Percentiles rank a stretch among this genome's conserved stretches.
phyloP scores from a whole-genome alignment of 2,329 filamentous ascomycete species.

The Paramyrothecium roridum region DNA sequence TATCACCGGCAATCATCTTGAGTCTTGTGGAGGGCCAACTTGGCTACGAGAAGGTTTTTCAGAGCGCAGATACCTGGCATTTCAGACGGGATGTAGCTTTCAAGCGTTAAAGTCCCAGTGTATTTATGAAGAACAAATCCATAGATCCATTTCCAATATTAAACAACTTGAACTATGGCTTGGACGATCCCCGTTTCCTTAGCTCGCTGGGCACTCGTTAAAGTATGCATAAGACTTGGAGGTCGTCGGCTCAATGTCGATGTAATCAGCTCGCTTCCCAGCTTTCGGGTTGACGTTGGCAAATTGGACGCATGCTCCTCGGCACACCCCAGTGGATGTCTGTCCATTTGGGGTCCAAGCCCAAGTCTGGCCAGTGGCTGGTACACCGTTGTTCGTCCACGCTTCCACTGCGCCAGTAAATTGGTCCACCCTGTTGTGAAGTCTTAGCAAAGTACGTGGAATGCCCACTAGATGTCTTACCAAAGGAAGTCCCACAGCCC shows the following conservation, averaged over 20 bases:
- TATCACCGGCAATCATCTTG: conserved; percentile 41
- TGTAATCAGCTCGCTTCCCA: not conserved
- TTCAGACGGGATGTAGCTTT: conserved; percentile 15
- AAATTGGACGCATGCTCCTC: not conserved
- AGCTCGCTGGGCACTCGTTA: not conserved
- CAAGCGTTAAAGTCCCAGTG: conserved; percentile 1
- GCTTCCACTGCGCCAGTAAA: not conserved
- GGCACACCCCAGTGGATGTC: not conserved
- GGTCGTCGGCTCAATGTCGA: not conserved
- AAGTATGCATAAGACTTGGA: not conserved
- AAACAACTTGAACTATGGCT: no score
- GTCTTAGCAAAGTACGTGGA: not conserved
- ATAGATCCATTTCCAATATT: no score
- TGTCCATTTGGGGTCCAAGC: not conserved
- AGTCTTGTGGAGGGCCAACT: conserved; percentile 43
- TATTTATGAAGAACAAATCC: no score
- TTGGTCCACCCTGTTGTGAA: not conserved
- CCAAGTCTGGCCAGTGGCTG: not conserved
- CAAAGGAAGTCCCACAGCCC: not conserved
- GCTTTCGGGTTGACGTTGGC: not conserved
- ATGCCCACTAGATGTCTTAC: no score
- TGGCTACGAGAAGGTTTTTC: conserved; percentile 32
- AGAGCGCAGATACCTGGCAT: conserved; percentile 18
- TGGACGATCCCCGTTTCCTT: no score
- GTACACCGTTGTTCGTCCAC: not conserved